Conservation (phyloP, 108 stramenopile species). For the Cyclotella choctawhatcheeana region DNA sequence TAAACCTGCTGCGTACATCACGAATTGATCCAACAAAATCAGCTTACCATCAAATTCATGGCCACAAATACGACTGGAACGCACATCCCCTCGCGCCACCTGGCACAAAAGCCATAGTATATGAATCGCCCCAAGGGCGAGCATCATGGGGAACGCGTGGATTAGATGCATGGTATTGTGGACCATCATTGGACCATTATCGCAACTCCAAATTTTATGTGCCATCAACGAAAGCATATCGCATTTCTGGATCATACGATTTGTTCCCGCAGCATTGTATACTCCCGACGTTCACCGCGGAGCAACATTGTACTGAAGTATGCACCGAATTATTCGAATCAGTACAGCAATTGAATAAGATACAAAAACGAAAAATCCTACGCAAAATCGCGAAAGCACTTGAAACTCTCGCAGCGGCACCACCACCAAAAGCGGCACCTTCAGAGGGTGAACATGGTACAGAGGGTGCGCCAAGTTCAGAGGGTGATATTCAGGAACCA, state of each 20-base stretch:
- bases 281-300: too few relatives aligned
- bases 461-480: slow-evolving; percentile 2
- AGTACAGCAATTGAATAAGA: neutral
- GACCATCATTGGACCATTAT: slow-evolving; percentile 57
- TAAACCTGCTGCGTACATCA: slow-evolving; percentile 43
- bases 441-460: slow-evolving; percentile 5
- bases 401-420: neutral
- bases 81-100: neutral
- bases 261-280: slow-evolving; percentile 34
- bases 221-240: slow-evolving; percentile 21
- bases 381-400: neutral
- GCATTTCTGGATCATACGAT: slow-evolving; percentile 39
- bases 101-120: slow-evolving; percentile 31
- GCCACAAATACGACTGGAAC: slow-evolving; percentile 19
- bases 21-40: slow-evolving; percentile 36
- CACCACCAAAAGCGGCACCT: neutral
- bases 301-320: neutral
- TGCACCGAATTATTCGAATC: neutral
- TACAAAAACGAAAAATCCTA: neutral
- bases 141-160: slow-evolving; percentile 45
- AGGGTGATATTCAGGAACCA: neutral
- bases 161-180: slow-evolving; percentile 52
- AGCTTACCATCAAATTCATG: slow-evolving; percentile 21
- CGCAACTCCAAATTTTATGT: slow-evolving; percentile 44
- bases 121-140: slow-evolving; percentile 7